Conservation (phyloP, 139 green algal genomes). For the Coelastrella sp. region DNA sequence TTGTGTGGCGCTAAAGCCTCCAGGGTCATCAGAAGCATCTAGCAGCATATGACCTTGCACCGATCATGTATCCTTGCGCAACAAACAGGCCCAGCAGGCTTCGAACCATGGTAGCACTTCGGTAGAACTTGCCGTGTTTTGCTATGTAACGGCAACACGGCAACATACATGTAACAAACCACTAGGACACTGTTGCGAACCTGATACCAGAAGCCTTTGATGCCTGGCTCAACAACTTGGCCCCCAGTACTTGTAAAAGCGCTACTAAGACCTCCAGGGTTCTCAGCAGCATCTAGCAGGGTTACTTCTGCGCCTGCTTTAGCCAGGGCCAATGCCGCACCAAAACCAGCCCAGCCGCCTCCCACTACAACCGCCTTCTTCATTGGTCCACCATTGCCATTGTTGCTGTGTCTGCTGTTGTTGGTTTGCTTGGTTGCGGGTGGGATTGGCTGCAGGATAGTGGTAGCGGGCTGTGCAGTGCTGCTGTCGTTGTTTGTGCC, state of each 20-base stretch:
- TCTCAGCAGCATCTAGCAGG: constrained; percentile 72
- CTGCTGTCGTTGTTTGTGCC: neutral
- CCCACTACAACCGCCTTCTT: constrained; percentile 36
- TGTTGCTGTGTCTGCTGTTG: neutral
- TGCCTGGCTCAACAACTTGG: constrained; percentile 74
- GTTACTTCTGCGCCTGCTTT: constrained; percentile 59
- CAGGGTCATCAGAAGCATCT: too few relatives aligned
- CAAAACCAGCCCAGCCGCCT: constrained; percentile 42
- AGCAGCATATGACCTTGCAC: too few relatives aligned
- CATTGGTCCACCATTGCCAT: neutral
- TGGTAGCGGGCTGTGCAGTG: neutral
- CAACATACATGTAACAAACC: neutral
- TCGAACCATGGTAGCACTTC: neutral
- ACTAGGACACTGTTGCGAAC: neutral
- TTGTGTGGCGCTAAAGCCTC: too few relatives aligned
- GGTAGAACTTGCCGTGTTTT: neutral
- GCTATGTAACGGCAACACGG: neutral
- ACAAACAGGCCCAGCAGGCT: neutral
- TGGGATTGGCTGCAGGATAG: neutral
- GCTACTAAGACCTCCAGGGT: constrained; percentile 57
- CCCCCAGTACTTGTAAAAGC: constrained; percentile 45
- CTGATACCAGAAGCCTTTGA: too few relatives aligned
- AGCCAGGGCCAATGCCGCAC: constrained; percentile 33
- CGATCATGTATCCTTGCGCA: neutral
- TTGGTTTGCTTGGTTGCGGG: neutral